Conservation (phyloP, 345 rosid species). For the Rhizophora mangle region DNA sequence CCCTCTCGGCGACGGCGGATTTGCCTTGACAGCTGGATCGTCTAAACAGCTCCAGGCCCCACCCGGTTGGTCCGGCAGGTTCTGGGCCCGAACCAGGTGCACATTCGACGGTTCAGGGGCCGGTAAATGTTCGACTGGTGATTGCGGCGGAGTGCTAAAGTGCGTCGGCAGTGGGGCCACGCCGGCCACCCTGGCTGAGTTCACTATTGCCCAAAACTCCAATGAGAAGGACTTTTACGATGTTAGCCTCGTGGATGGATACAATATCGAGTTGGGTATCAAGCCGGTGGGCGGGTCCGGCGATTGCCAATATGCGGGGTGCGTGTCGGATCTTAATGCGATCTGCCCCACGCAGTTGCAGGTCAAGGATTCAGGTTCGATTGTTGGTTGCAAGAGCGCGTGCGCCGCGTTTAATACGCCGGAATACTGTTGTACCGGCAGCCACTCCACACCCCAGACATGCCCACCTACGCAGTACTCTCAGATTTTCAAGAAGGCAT, state of each 20-base stretch:
- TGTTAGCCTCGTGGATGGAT: slow-evolving; percentile 91
- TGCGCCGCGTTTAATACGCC: slow-evolving; percentile 69
- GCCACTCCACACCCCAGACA: slow-evolving; percentile 63
- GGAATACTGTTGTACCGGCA: slow-evolving; percentile 76
- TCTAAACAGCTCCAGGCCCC: slow-evolving; percentile 48
- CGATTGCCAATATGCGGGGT: slow-evolving; percentile 73
- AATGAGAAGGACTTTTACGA: slow-evolving; percentile 72
- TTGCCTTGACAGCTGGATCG: too few species aligned
- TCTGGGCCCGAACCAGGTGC: slow-evolving; percentile 89
- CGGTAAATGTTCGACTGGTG: slow-evolving; percentile 74
- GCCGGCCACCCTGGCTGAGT: slow-evolving; percentile 65
- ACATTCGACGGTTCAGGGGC: slow-evolving; percentile 56
- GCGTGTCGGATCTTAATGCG: slow-evolving; percentile 57
- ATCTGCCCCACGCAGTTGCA: slow-evolving; percentile 64
- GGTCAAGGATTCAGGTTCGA: slow-evolving; percentile 44
- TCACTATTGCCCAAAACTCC: slow-evolving; percentile 50
- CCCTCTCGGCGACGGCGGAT: too few species aligned
- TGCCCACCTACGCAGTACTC: slow-evolving; percentile 79
- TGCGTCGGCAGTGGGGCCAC: slow-evolving; percentile 74
- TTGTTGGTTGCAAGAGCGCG: slow-evolving; percentile 83
- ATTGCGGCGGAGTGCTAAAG: slow-evolving; percentile 65
- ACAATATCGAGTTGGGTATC: slow-evolving; percentile 69
- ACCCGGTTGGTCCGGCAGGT: slow-evolving; percentile 75
- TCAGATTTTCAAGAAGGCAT: slow-evolving; percentile 66
- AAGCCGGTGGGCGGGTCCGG: slow-evolving; percentile 62